Evolutionary conservation across 2,329 filamentous ascomycete species (phyloP).

Genomic region (Colletotrichum aenigma): DNA sequence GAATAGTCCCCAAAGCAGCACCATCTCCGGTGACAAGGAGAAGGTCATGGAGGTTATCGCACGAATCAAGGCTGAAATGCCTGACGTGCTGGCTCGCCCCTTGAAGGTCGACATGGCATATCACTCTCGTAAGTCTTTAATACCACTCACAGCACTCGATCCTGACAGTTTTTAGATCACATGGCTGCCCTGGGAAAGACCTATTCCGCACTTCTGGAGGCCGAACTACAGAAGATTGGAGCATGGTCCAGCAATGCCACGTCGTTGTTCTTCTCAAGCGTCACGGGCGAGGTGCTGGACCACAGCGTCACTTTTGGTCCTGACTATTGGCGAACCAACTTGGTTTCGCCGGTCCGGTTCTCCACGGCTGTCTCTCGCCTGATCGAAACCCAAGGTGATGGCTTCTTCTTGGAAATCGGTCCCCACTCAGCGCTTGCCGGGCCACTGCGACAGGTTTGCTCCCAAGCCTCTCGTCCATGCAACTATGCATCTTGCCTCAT

Average conservation of each 20-base stretch:
- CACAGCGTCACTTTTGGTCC: not conserved
- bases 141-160: not conserved
- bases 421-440: not conserved
- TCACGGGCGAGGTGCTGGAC: constrained; percentile 28
- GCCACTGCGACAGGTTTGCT: not conserved
- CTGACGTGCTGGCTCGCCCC: not conserved
- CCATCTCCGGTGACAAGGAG: constrained; percentile 4
- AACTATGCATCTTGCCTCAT: not conserved
- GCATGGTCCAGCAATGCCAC: not conserved
- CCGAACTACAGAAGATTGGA: not conserved
- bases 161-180: not conserved
- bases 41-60: not conserved
- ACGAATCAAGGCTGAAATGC: not conserved
- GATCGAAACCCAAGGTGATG: not conserved
- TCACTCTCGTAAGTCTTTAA: not conserved
- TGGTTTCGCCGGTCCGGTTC: not conserved
- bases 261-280: constrained; percentile 19
- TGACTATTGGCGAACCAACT: not conserved
- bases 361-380: not conserved
- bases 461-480: not conserved
- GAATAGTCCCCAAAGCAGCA: not conserved
- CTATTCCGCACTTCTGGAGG: not conserved
- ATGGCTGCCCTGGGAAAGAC: not conserved
- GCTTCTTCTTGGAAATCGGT: not conserved
- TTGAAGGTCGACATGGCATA: not conserved